Evolutionary conservation across 805 yeast species (phyloP).

Genomic region (Clavispora santaluciae): DNA sequence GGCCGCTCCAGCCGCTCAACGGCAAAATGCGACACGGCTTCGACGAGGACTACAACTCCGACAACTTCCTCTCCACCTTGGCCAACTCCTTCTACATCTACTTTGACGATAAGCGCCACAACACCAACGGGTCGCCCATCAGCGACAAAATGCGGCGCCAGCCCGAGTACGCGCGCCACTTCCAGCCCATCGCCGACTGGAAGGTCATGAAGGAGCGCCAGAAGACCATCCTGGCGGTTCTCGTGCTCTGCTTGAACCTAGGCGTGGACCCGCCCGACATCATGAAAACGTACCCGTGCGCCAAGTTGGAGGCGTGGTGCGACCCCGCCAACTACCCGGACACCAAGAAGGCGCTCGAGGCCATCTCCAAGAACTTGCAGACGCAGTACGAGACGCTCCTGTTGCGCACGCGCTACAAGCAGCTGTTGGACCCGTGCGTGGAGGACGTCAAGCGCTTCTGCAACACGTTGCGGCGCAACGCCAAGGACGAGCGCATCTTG

Average conservation of each 20-base stretch:
- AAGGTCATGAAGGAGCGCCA: slow-evolving; percentile 84
- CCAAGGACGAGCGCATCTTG: slow-evolving; percentile 87
- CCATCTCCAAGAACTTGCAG: slow-evolving; percentile 84
- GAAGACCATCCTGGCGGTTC: slow-evolving; percentile 89
- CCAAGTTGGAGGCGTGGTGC: slow-evolving; percentile 87
- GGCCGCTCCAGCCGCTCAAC: slow-evolving; percentile 45
- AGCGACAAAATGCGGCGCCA: slow-evolving; percentile 46
- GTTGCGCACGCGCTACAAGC: slow-evolving; percentile 83
- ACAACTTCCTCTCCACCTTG: slow-evolving; percentile 49
- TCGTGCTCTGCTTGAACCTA: slow-evolving; percentile 81
- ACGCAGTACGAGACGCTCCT: slow-evolving; percentile 86
- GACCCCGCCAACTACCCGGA: slow-evolving; percentile 81
- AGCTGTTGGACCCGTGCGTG: slow-evolving; percentile 87
- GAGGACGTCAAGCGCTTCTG: slow-evolving; percentile 93
- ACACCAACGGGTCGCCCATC: slow-evolving; percentile 80
- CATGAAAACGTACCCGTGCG: slow-evolving; percentile 88
- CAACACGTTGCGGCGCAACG: slow-evolving; percentile 79
- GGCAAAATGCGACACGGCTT: slow-evolving; percentile 61
- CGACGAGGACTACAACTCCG: slow-evolving; percentile 56
- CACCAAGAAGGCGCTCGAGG: slow-evolving; percentile 85
- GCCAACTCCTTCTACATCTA: slow-evolving; percentile 75
- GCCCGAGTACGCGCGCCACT: slow-evolving; percentile 41
- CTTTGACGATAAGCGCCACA: slow-evolving; percentile 88
- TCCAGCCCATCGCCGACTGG: slow-evolving; percentile 84
- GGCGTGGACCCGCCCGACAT: slow-evolving; percentile 98